These are phyloP conservation scores for Tricholoma matsutake DNA, from an alignment of 768 basidiomycete genomes.

Conservation along the genomic window DNA sequence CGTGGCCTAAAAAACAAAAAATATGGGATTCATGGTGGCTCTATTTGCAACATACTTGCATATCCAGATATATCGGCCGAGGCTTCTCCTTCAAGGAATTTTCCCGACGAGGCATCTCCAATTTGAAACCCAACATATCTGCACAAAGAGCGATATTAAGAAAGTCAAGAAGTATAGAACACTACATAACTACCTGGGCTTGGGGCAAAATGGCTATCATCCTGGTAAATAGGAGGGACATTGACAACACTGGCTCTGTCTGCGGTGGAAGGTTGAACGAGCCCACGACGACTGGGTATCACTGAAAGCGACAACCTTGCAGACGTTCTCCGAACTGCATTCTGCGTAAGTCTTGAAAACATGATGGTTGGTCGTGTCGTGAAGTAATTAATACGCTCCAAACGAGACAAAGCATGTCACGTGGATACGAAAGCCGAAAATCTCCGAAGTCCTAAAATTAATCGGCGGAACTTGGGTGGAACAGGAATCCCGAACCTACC, in stretches of 20 bases:
- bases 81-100: slow-evolving; percentile 55
- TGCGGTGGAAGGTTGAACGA: slow-evolving; percentile 80
- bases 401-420: slow-evolving; percentile 13
- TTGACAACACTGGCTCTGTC: slow-evolving; percentile 84
- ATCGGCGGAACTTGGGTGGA: no score
- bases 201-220: slow-evolving; percentile 67
- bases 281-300: slow-evolving; percentile 44
- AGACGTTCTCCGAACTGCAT: slow-evolving; percentile 32
- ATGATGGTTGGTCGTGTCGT: slow-evolving; percentile 32
- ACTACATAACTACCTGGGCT: slow-evolving; percentile 49
- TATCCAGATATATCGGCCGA: slow-evolving; percentile 95
- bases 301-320: slow-evolving; percentile 27
- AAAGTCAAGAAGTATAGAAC: background rate
- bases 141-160: background rate
- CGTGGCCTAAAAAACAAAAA: slow-evolving; percentile 63
- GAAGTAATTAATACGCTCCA: no score
- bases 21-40: slow-evolving; percentile 1
- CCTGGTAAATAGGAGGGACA: slow-evolving; percentile 69
- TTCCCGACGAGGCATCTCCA: slow-evolving; percentile 62
- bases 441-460: background rate
- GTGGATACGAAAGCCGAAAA: background rate
- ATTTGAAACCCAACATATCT: slow-evolving; percentile 91
- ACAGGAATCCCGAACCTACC: no score
- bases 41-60: slow-evolving; percentile 63
- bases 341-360: slow-evolving; percentile 54